Base-by-base conservation (phyloP, 2,329 filamentous ascomycete genomes). In the Sodiomyces alkalinus region DNA sequence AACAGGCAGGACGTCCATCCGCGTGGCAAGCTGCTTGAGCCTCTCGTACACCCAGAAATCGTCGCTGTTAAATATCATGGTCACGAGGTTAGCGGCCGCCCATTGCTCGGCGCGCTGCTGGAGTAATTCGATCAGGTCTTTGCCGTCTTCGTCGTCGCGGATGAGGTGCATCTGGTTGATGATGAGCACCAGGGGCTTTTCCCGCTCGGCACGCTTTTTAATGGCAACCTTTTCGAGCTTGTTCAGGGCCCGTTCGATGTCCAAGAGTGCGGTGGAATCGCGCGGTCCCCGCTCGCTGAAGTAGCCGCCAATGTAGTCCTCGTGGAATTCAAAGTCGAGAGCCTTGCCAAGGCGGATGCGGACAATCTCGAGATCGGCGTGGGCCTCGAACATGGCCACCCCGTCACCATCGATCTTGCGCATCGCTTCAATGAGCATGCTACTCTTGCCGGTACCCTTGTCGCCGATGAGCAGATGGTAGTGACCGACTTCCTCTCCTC, bases 21-120 rank as follows among this genome's bases (percentile, higher is more conserved):
- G 74, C 2, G 86, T 93, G 3, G 85, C 82, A 33, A 93, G 77
- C 48, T 82, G 77, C 60, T 94, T 94, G 29, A 98, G 59, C 10
- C 86, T 71, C 51, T 98, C 90, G 44, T 94, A 96, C 1, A 98
- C 80, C 90, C 90, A 98, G 55, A 93, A 98, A 48, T 96, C 90
- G 52, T 98, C 90, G 30, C 76, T 86, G 54, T 94, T 96, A 57
- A 98, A 85, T 19, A 98, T 75, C 62, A 83, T 70, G 1, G 90
- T 96, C 17, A 92, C 81, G 7, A 98, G 66, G 39, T 83, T 87
- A 13, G 80, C 74, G 2, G 87, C 90, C 2, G 90, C 87, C 90
- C 90, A 98, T 51, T 90, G 80, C 53, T 98, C 90, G 2, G 90
- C 87, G 18, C 86, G 74, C 49, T 98, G 90, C 46, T 98, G 90